Percentiles rank a stretch among this genome's conserved stretches.
These are phyloP conservation scores for Lenwebbia sp. DNA, from an alignment of 345 rosid species.

Conservation along the genomic window DNA sequence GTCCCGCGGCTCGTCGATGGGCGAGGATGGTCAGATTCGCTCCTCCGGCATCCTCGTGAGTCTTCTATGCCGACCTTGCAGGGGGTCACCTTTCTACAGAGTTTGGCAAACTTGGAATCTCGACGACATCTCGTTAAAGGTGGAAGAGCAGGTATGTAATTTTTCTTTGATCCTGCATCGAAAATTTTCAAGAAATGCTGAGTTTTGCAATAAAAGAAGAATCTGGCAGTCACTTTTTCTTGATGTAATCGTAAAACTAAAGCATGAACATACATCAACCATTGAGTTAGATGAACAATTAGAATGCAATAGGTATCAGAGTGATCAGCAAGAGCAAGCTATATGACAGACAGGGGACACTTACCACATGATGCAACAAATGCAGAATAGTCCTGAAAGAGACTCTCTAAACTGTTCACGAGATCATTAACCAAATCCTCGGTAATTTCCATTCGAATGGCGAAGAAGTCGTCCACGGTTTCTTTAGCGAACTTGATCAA, in stretches of 20 bases:
- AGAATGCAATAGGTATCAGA: neutral
- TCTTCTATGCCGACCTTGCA: constrained; percentile 36
- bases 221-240: neutral
- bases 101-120: constrained; percentile 51
- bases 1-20: constrained; percentile 91
- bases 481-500: constrained; percentile 50
- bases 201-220: neutral
- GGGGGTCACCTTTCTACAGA: constrained; percentile 69
- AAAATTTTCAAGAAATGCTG: neutral
- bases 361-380: constrained; percentile 75
- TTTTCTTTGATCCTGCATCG: constrained; percentile 60
- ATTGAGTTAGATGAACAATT: neutral
- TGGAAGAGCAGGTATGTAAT: constrained; percentile 65
- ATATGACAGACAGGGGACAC: neutral
- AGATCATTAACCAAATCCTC: constrained; percentile 61
- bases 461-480: constrained; percentile 58
- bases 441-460: constrained; percentile 56
- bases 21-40: constrained; percentile 52
- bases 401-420: constrained; percentile 46
- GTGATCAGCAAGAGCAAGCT: neutral
- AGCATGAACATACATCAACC: neutral
- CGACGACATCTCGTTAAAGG: constrained; percentile 75
- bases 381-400: constrained; percentile 56
- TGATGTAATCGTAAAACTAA: neutral
- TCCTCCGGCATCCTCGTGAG: neutral